A percentile compares a stretch with the other conserved stretches of the same genome.
Conservation (phyloP, 2,329 filamentous ascomycete species). For the Penicillium sp. region DNA sequence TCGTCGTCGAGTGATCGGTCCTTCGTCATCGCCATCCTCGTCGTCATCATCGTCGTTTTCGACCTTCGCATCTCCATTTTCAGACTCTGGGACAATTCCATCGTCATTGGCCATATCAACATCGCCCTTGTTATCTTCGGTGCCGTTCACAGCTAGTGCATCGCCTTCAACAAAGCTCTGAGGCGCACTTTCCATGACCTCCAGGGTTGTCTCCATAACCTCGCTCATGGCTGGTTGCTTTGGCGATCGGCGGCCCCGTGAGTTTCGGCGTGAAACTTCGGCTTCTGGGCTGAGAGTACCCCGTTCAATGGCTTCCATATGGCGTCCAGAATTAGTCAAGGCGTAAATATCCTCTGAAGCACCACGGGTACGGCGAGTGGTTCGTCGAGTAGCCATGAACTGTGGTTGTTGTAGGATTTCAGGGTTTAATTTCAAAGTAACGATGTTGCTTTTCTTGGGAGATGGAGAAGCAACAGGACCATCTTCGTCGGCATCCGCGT, state of each 20-base stretch:
- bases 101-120: conserved; percentile 42
- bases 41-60: conserved; percentile 46
- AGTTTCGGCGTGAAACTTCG: conserved; percentile 25
- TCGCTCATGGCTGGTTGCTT: conserved; percentile 51
- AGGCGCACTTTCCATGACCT: conserved; percentile 41
- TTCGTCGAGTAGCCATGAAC: conserved; percentile 50
- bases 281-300: conserved; percentile 59
- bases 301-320: conserved; percentile 58
- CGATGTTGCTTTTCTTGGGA: conserved; percentile 30
- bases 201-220: conserved; percentile 49
- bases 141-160: conserved; percentile 37
- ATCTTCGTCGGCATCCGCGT: conserved; percentile 21
- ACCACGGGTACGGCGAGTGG: conserved; percentile 63
- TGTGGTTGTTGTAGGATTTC: conserved; percentile 33
- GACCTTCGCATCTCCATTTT: conserved; percentile 41
- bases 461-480: conserved; percentile 11
- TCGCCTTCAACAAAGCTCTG: conserved; percentile 50
- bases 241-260: conserved; percentile 34
- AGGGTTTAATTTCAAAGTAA: conserved; percentile 36
- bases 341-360: conserved; percentile 60
- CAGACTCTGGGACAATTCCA: conserved; percentile 46
- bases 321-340: conserved; percentile 63
- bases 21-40: conserved; percentile 62
- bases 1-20: conserved; percentile 54
- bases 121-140: conserved; percentile 34